phyloP scores from a whole-genome alignment of 768 basidiomycete genomes.

The Suillus tomentosus region DNA sequence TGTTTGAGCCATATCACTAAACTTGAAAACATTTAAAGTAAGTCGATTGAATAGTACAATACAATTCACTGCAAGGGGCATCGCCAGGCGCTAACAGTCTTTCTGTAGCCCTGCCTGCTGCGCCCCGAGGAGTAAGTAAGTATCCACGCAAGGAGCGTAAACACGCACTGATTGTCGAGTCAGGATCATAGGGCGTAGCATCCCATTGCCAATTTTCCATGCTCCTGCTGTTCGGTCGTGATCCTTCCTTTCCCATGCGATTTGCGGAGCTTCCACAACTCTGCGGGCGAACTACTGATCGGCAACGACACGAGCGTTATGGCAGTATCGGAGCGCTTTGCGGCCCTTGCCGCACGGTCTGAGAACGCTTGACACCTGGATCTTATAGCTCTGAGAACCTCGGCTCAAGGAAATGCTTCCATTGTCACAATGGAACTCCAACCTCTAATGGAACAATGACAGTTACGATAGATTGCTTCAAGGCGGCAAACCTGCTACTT shows the following conservation, averaged over 20 bases:
- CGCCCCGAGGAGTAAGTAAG: conserved; percentile 1
- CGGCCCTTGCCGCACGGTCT: conserved; percentile 2
- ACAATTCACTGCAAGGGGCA: conserved; percentile 3
- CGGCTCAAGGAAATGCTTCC: conserved; percentile 1
- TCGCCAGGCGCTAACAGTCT: background rate
- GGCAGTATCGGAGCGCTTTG: conserved; percentile 1
- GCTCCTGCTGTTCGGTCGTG: background rate
- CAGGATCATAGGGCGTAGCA: background rate
- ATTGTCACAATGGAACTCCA: conserved; percentile 2
- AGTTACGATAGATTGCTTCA: conserved; percentile 1
- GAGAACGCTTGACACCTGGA: conserved; percentile 6
- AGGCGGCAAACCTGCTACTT: conserved; percentile 1
- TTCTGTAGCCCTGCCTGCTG: background rate
- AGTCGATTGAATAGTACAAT: background rate
- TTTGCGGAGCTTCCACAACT: conserved; percentile 9
- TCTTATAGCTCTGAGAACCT: conserved; percentile 1
- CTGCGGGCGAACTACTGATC: background rate
- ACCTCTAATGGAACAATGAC: conserved; percentile 1
- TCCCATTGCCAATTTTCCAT: background rate
- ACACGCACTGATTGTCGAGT: conserved; percentile 5
- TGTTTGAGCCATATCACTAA: background rate
- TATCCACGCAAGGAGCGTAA: background rate
- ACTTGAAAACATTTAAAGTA: background rate
- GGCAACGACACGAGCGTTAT: conserved; percentile 4
- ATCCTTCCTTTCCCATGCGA: conserved; percentile 7